Base-by-base conservation (phyloP, 768 basidiomycete species). In the Leccinellum albellum region DNA sequence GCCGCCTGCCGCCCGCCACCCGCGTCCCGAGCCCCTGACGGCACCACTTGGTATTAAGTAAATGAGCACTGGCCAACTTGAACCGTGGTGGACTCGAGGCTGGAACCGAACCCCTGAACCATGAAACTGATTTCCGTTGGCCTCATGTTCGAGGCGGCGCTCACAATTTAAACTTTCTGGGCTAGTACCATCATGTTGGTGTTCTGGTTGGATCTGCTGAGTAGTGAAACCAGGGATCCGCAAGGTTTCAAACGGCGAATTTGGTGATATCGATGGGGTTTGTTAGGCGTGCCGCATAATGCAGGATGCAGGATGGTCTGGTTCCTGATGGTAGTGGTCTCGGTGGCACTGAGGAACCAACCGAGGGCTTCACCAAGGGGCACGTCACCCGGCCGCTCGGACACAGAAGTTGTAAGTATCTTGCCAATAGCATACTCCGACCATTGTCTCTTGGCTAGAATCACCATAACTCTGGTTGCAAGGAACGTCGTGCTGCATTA, bases 401-500 rank as follows among this genome's bases (percentile, higher is more conserved):
- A 14, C 42, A 64, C 56, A 62, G 56, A 55, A 47, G 24, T 37
- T 40, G 62, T 58, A 31, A 53, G n/a, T 47, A 24, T 50, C 26
- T 24, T 40, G 37, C 40, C 40, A 42, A 42, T 20, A 7, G 26
- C 33, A 8, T 21, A 15, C 33, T 15, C 4, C 4, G 14, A 14
- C 6, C 44, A 13, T 14, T 15, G 21, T 35, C n/a, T 17, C n/a
- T 57, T 8, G 21, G n/a, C 35, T 46, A 28, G 24, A 26, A 17
- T 40, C 21, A 40, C 37, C 37, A 40, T n/a, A 40, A 57, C 40
- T 6, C 48, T 20, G 17, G 7, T 29, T 50, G 20, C 14, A 29
- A 55, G 65, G 53, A 23, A 75, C 51, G 50, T 77, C 15, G 66
- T 78, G 29, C 23, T 79, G 3, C 32, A 64, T 66, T 54, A 64